Evolutionary conservation across 805 yeast genomes (phyloP).

Genomic region (Sugiyamaella mastotermitis): DNA sequence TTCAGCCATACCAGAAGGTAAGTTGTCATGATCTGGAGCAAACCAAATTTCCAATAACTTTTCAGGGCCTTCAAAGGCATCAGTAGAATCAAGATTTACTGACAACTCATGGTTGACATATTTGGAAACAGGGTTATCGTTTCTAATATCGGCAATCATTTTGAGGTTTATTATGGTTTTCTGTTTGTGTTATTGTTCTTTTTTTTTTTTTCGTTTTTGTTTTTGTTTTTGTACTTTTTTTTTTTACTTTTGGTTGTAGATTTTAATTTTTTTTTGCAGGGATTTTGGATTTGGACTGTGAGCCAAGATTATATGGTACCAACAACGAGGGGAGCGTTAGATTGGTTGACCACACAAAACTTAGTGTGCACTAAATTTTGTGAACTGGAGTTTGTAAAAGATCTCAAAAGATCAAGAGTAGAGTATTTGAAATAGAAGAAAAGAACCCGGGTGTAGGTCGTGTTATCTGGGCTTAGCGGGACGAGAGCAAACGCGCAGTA

Average conservation of each 20-base stretch:
- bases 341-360: too few species aligned
- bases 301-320: background rate
- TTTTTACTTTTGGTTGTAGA: too few species aligned
- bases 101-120: conserved; percentile 77
- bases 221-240: too few species aligned
- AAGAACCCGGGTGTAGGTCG: conserved; percentile 16
- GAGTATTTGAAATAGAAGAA: conserved; percentile 2
- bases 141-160: conserved; percentile 14
- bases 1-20: conserved; percentile 34
- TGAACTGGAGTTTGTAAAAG: conserved; percentile 3
- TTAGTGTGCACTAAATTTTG: too few species aligned
- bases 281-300: too few species aligned
- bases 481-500: conserved; percentile 29
- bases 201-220: too few species aligned
- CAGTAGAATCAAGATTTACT: conserved; percentile 74
- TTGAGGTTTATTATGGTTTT: too few species aligned
- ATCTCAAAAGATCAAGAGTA: conserved; percentile 1
- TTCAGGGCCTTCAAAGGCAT: conserved; percentile 97
- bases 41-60: conserved; percentile 89
- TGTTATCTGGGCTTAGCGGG: conserved; percentile 31
- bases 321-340: conserved; percentile 11
- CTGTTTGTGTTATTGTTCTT: too few species aligned
- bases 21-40: conserved; percentile 42
- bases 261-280: too few species aligned
- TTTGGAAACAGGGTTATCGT: conserved; percentile 11